Evolutionary conservation across 1,284 basidiomycete species (phyloP), one percentile per base, ranked within the genome.

Genomic region (Boletus nobilissimus): DNA sequence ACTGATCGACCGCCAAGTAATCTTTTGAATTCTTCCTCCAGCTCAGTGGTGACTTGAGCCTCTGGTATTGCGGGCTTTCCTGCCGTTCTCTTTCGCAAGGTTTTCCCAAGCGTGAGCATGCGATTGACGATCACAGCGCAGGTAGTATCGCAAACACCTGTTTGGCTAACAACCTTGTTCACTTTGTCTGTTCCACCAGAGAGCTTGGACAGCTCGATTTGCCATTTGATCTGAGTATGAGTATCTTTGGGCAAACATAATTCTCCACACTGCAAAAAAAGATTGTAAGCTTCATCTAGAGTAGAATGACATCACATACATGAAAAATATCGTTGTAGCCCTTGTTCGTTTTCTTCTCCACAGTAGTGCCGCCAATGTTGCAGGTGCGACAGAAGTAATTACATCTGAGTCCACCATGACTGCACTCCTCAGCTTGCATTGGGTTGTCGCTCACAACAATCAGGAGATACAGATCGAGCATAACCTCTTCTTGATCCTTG

Each of bases 371-470:
- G 26, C 86, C 83, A 36, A 81, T 84, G 24, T 84, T 77, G 73
- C 86, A 87, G 1, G 78, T 82, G 5, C 80, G 73, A 70, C 86
- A 87, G 40, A 86, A 81, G n/a, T 81, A 78, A 32, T 86, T 87
- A 9, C 82, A 80, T 3, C 68, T 80, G 1, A 87, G 70, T 2
- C 85, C 84, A 32, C 72, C 79, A 29, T 86, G 85, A 51, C 84
- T 84, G 63, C 83, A 86, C 26, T 82, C 78, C 66, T 87, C 84
- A 0, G 83, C 84, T 48, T 87, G 86, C 86, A 87, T 87, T 0
- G 84, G 86, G 69, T 87, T 87, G 74, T 87, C 82, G 9, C 85
- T 82, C 1, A 81, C 51, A 1, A 83, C 48, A 40, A 86, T 78
- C 0, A 86, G 74, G 0, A 63, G 48, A 29, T 46, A 46, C 19